Percentiles rank a stretch among this genome's conserved stretches.
phyloP scores from a whole-genome alignment of 768 basidiomycete species.

The Termitomyces sp. region DNA sequence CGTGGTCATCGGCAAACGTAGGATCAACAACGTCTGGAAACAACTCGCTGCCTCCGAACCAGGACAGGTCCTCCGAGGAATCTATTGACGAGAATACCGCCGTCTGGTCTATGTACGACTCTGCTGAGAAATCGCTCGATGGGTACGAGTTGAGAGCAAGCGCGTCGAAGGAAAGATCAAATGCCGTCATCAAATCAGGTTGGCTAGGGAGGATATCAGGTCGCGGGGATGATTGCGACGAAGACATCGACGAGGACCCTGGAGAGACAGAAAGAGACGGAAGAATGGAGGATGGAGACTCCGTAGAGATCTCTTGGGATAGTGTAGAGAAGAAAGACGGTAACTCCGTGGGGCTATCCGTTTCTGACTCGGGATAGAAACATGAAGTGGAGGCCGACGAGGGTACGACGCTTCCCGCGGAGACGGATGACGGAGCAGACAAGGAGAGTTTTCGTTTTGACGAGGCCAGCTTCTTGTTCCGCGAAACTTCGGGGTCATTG shows the following conservation, averaged over 20 bases:
- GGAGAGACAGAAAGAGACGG: slow-evolving; percentile 21
- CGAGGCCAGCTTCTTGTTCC: slow-evolving; percentile 30
- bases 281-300: slow-evolving; percentile 6
- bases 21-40: slow-evolving; percentile 21
- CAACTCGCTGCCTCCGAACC: slow-evolving; percentile 30
- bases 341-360: slow-evolving; percentile 10
- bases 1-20: slow-evolving; percentile 12
- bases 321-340: slow-evolving; percentile 5
- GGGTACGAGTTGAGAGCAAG: slow-evolving; percentile 26
- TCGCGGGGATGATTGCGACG: slow-evolving; percentile 32
- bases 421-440: slow-evolving; percentile 19
- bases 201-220: slow-evolving; percentile 31
- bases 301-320: slow-evolving; percentile 8
- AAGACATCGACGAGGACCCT: slow-evolving; percentile 27
- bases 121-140: slow-evolving; percentile 29
- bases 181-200: slow-evolving; percentile 21
- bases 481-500: slow-evolving; percentile 39
- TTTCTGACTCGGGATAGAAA: slow-evolving; percentile 7
- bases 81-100: slow-evolving; percentile 22
- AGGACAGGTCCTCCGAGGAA: slow-evolving; percentile 23
- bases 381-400: slow-evolving; percentile 3
- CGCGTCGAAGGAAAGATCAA: slow-evolving; percentile 26
- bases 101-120: slow-evolving; percentile 28
- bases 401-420: slow-evolving; percentile 24
- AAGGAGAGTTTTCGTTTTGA: slow-evolving; percentile 20